Base-by-base conservation (phyloP, 768 basidiomycete species). In the Pulveroboletus frians region DNA sequence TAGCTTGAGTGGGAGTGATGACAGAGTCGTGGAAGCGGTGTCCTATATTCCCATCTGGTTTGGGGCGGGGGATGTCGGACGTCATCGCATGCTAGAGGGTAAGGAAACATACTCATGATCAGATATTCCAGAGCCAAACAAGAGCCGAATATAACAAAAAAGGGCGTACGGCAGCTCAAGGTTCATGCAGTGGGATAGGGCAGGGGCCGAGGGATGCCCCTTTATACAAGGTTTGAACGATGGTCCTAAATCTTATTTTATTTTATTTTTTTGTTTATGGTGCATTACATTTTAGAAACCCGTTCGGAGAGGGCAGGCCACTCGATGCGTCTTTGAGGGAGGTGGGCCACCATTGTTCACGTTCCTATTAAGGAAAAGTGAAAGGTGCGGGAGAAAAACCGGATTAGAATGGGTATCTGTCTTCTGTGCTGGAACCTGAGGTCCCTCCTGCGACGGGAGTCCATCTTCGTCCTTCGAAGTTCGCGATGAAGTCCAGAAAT, bases 1-100 rank as follows among this genome's bases (percentile, higher is more conserved):
- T 86, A 26, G 78, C 75, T 53, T 81, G 78, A 4, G 79, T 78
- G 32, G 80, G 79, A 10, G 81, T 73, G 57, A 75, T 54, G 10
- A 44, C 54, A 43, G 60, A 50, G 37, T 67, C 65, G 46, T 50
- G 63, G 47, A 52, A 63, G 35, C 54, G 53, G 17, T 62, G 63
- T 50, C 44, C 62, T 65, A 54, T 63, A 48, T 54, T 67, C 39
- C 54, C 59, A 39, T 69, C 66, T 67, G 68, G 67, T 63, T 67
- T 67, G 11, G 67, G 55, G 56, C 49, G 57, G 45, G 67, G 56
- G 32, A 67, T 42, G 65, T 67, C 55, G 67, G 66, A 69, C 51
- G 67, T 67, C 66, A 67, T 67, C 53, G 66, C 64, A 69, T 57
- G 48, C 66, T 69, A 55, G 58, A 68, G 49, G 54, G 30, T 14